These are phyloP conservation scores for Argentina anserina DNA, from an alignment of 306 rosid species.

Conservation along the genomic window DNA sequence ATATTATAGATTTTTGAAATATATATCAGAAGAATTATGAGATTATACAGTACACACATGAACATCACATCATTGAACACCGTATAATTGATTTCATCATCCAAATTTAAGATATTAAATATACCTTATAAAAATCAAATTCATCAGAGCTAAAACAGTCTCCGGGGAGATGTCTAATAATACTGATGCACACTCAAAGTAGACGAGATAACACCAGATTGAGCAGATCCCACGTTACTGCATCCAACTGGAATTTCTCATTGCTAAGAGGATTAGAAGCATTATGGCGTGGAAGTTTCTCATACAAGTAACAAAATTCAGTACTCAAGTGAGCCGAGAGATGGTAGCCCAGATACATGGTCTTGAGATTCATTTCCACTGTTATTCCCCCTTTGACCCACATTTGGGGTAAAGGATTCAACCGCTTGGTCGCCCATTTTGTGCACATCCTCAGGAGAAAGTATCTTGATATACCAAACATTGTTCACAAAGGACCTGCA, in stretches of 20 bases:
- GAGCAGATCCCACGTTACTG: background rate
- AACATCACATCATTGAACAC: background rate
- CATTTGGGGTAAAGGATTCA: conserved; percentile 53
- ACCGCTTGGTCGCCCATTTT: conserved; percentile 68
- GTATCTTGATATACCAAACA: conserved; percentile 84
- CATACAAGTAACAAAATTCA: conserved; percentile 21
- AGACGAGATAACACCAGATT: background rate
- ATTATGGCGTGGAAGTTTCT: background rate
- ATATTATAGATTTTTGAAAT: background rate
- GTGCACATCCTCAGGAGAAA: conserved; percentile 78
- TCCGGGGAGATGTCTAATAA: conserved; percentile 5
- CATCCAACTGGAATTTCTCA: conserved; percentile 2
- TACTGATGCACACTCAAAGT: background rate
- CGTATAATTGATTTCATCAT: background rate
- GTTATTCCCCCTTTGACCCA: conserved; percentile 51
- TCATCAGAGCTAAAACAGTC: conserved; percentile 10
- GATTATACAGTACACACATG: background rate
- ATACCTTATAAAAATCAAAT: background rate
- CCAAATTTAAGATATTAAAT: background rate
- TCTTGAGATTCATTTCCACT: conserved; percentile 44
- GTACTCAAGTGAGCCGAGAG: conserved; percentile 57
- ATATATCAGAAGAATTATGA: background rate
- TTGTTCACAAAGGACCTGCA: conserved; percentile 78
- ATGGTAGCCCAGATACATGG: conserved; percentile 52
- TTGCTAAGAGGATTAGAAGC: background rate